Evolutionary conservation across 169 alveolate species (phyloP).

Genomic region (Eimeria necatrix): DNA sequence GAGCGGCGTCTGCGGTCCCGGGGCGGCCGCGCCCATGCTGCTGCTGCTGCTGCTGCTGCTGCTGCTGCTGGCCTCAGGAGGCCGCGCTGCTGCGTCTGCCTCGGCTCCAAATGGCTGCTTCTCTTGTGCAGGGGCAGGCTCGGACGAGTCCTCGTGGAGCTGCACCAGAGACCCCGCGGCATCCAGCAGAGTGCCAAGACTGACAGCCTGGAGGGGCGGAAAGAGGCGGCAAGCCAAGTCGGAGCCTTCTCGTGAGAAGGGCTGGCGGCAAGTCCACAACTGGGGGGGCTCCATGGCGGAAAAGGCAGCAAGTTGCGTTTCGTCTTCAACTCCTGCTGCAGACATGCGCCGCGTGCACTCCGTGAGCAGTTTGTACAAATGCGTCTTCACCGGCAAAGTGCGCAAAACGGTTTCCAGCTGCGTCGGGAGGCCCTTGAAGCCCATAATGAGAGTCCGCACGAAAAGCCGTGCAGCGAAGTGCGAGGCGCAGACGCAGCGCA

Average conservation of each 20-base stretch:
- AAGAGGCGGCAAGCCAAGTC: background rate
- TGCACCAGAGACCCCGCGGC: background rate
- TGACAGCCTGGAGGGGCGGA: constrained; percentile 4
- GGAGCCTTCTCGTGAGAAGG: background rate
- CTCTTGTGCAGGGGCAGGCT: background rate
- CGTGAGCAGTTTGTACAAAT: constrained; percentile 38
- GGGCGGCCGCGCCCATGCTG: background rate
- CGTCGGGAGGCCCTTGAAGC: constrained; percentile 22
- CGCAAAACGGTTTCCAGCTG: constrained; percentile 56
- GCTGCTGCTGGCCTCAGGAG: background rate
- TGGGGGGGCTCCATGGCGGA: background rate
- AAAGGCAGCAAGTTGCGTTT: background rate
- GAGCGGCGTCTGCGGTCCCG: background rate
- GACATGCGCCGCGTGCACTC: constrained; percentile 55
- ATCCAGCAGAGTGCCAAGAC: constrained; percentile 8
- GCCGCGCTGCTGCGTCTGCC: background rate
- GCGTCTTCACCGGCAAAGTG: constrained; percentile 36
- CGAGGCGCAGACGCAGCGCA: constrained; percentile 27
- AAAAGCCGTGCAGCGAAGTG: constrained; percentile 19
- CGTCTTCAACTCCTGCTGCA: background rate
- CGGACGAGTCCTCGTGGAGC: background rate
- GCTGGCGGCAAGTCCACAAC: background rate
- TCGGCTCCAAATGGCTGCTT: background rate
- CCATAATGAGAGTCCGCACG: background rate
- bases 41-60: too few relatives aligned